Base-by-base conservation (phyloP, 371 early-diverging fungal species). In the Catenaria anguillulae region DNA sequence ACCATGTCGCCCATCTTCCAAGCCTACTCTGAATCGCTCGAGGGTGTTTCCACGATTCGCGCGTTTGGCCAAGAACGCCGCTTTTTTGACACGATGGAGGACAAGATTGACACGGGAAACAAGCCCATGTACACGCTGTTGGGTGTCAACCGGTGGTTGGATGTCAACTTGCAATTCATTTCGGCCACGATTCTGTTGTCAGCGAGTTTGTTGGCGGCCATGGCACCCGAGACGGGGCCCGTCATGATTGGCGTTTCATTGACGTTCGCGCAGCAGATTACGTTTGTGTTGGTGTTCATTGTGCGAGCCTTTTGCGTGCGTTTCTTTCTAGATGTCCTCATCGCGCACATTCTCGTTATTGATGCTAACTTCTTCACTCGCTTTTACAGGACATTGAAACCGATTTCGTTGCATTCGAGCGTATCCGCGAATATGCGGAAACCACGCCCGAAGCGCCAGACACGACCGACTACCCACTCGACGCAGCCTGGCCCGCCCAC, bases 251-350 rank as follows among this genome's bases (percentile, higher is more conserved):
- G 93, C 37, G 73, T 97, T 55, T 78, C 88, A 1, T 71, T 97
- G n/a, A 80, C 89, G 4, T 94, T 90, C 70, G 89, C 96, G 2
- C 68, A 93, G 58, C 78, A 75, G 23, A 78, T 92, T 23, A 91
- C 92, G 1, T 85, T 86, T 65, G 80, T 85, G n/a, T 71, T 97
- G 34, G 89, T 89, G 62, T 90, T 89, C 86, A 77, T 84, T 62
- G 84, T 94, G 33, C 78, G 95, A 21, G 77, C 75, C 65, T 78
- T n/a, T n/a, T n/a, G n/a, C 70, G 13, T 75, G 75, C 62, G 29
- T 19, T n/a, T n/a, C n/a, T n/a, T n/a, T n/a, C n/a, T n/a, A n/a
- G n/a, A 23, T n/a, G n/a, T n/a, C n/a, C n/a, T n/a, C n/a, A n/a
- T n/a, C n/a, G n/a, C n/a, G n/a, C n/a, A n/a, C n/a, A n/a, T n/a